Conservation (phyloP, 805 yeast genomes). For the Jamesozyma lodderae region DNA sequence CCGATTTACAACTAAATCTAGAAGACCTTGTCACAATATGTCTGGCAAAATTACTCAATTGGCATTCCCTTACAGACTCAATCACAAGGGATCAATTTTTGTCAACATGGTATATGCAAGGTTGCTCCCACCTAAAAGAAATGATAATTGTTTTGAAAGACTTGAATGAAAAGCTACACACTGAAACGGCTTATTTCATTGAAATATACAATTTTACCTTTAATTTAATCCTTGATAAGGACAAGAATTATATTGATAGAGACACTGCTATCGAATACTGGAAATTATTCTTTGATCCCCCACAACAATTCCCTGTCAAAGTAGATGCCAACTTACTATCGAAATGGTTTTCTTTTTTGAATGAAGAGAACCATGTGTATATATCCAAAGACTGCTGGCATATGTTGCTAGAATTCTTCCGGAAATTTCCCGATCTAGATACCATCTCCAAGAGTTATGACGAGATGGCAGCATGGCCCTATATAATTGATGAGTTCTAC, state of each 20-base stretch:
- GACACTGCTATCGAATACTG: slow-evolving; percentile 71
- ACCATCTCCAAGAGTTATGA: slow-evolving; percentile 47
- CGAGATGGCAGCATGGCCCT: slow-evolving; percentile 88
- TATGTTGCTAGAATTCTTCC: slow-evolving; percentile 64
- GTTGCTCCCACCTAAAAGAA: slow-evolving; percentile 29
- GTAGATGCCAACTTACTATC: slow-evolving; percentile 31
- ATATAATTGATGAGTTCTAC: slow-evolving; percentile 73
- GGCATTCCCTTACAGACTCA: slow-evolving; percentile 14
- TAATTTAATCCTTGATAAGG: slow-evolving; percentile 45
- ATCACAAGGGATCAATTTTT: slow-evolving; percentile 20
- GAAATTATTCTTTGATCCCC: slow-evolving; percentile 46
- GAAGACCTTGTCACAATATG: slow-evolving; percentile 69
- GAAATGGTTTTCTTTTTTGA: slow-evolving; percentile 53
- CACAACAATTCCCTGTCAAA: slow-evolving; percentile 8
- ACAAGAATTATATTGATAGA: slow-evolving; percentile 44
- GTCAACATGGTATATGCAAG: slow-evolving; percentile 17
- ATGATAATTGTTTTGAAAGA: slow-evolving; percentile 39
- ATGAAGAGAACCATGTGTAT: slow-evolving; percentile 33
- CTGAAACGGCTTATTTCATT: slow-evolving; percentile 38
- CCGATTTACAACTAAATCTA: slow-evolving; percentile 58
- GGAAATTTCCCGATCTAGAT: slow-evolving; percentile 45
- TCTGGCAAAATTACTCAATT: slow-evolving; percentile 57
- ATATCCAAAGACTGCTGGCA: slow-evolving; percentile 76
- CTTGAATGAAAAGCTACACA: slow-evolving; percentile 29
- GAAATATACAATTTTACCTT: slow-evolving; percentile 65